phyloP scores from a whole-genome alignment of 1,139 yeast species.

The Saccharomyces hybrid region DNA sequence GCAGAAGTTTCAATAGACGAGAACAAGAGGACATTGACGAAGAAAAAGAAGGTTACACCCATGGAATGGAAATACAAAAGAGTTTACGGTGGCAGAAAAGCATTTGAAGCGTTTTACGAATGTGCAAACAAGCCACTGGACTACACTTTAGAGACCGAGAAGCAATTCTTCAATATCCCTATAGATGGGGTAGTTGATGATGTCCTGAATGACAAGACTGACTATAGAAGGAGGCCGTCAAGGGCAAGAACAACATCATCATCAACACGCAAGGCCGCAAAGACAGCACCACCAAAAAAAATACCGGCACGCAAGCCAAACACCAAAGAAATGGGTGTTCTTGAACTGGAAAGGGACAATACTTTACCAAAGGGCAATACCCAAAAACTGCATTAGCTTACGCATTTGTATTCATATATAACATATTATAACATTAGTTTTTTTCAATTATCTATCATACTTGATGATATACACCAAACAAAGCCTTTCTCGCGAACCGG shows the following conservation, averaged over 20 bases:
- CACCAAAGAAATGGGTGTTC: neutral
- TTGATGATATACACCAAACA: too few species aligned
- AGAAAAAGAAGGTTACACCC: conserved; percentile 1
- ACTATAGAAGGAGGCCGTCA: neutral
- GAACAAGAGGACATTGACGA: neutral
- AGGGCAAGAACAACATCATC: neutral
- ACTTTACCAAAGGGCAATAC: neutral
- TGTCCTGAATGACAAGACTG: neutral
- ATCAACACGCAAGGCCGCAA: neutral
- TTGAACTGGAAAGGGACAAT: neutral
- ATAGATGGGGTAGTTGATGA: conserved; percentile 1
- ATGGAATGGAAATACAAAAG: conserved; percentile 5
- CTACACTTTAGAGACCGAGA: conserved; percentile 1
- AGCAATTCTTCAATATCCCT: neutral
- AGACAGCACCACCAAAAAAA: neutral
- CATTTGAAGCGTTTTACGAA: conserved; percentile 29
- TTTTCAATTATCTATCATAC: neutral
- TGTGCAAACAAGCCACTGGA: conserved; percentile 20
- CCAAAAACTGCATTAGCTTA: neutral
- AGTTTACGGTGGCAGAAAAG: conserved; percentile 14
- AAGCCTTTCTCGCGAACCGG: neutral
- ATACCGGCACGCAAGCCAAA: neutral
- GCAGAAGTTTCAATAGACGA: neutral
- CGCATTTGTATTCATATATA: neutral
- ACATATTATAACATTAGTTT: neutral